Evolutionary conservation across 2,329 filamentous ascomycete genomes (phyloP).

Genomic region (Phaeomoniella chlamydospora): DNA sequence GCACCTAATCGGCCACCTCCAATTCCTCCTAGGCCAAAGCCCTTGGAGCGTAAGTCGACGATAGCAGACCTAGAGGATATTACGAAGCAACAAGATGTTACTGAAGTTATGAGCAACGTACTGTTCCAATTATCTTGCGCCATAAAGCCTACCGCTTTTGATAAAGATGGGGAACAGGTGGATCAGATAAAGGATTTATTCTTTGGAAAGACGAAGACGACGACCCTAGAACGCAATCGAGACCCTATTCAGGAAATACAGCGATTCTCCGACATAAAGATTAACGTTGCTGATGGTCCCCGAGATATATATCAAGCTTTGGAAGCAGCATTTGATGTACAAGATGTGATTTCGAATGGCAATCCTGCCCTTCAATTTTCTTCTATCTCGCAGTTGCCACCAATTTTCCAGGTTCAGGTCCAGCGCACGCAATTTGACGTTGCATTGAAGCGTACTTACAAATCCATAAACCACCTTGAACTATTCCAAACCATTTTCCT

Average conservation of each 20-base stretch:
- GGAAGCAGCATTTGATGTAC: conserved; percentile 70
- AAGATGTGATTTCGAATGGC: conserved; percentile 56
- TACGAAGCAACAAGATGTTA: conserved; percentile 80
- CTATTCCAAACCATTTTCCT: conserved; percentile 74
- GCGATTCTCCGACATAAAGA: conserved; percentile 47
- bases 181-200: conserved; percentile 61
- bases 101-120: conserved; percentile 87
- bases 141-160: conserved; percentile 54
- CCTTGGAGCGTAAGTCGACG: conserved; percentile 6
- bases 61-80: conserved; percentile 31
- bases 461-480: conserved; percentile 62
- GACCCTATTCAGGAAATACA: conserved; percentile 35
- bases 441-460: conserved; percentile 43
- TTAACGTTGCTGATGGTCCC: conserved; percentile 42
- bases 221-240: conserved; percentile 29
- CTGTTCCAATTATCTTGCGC: conserved; percentile 83
- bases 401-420: conserved; percentile 78
- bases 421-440: conserved; percentile 65
- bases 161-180: conserved; percentile 59
- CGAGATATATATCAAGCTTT: conserved; percentile 70
- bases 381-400: conserved; percentile 62
- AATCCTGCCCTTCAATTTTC: conserved; percentile 47
- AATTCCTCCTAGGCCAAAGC: conserved; percentile 36
- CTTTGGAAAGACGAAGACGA: conserved; percentile 26
- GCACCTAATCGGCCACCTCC: conserved; percentile 37